Evolutionary conservation across 495 filamentous ascomycete species (phyloP), one percentile per base, ranked within the genome.

Genomic region (Parmelia sp.): DNA sequence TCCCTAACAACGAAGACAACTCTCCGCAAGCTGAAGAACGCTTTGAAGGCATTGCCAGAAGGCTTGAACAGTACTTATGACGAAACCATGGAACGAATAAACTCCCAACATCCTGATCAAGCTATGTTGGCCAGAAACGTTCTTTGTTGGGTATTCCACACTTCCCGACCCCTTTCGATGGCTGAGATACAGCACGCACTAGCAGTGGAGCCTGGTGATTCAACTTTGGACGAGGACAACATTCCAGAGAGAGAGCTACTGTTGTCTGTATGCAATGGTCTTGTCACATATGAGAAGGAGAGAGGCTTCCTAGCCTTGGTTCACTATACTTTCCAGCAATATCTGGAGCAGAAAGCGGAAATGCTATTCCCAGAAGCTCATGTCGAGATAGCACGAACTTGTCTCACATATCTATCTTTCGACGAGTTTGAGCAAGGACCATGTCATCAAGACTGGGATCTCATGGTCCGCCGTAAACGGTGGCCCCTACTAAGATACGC

Each of bases 341-440:
- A 71, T 35, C 65, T 72, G 37, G 64, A 67, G 49, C 36, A n/a
- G 37, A 44, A 37, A 61, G 33, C n/a, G 27, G 3, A 47, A 4
- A 21, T 27, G 7, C 23, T 29, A 27, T 57, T 71, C 62, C 62
- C 68, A 7, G 65, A 74, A 47, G 73, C 68, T 11, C 70, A 71
- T 6, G 61, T 57, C 27, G 70, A 71, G 7, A 71, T 77, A 59
- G 71, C 70, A 8, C 53, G 58, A 5, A 70, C 65, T 4, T 73
- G 71, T 51, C 68, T 75, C 9, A 68, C 70, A n/a, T 75, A 73
- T 51, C 67, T 77, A 29, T 64, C 69, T 12, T 70, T 71, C 10
- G 57, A 74, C 55, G 57, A 61, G 3, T 65, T 65, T 33, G 51
- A 15, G n/a, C 33, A 53, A 35, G 63, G 63, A 25, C 57, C 57